Conservation (phyloP, 1,284 basidiomycete species). For the Porogramme epimiltina region DNA sequence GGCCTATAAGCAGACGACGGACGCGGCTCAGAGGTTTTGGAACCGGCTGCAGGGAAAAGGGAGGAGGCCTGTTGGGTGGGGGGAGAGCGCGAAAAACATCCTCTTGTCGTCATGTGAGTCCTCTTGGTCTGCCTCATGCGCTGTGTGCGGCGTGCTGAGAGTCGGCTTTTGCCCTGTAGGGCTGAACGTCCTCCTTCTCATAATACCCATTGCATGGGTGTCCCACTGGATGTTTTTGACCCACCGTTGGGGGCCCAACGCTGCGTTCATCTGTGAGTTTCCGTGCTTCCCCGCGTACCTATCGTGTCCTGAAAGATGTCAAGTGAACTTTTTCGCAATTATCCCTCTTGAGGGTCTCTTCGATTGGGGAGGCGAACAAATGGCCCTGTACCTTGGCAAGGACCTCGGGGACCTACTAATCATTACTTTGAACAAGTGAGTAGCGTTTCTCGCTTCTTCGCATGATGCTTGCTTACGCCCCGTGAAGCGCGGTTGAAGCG, state of each 20-base stretch:
- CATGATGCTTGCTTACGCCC: not conserved
- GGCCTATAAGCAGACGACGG: conserved; percentile 7
- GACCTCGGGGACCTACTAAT: conserved; percentile 60
- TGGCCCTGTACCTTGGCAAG: conserved; percentile 54
- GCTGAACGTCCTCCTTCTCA: not conserved
- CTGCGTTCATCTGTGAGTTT: conserved; percentile 1
- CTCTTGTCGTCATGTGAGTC: conserved; percentile 51
- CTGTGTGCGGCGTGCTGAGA: too few relatives aligned
- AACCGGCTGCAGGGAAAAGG: conserved; percentile 53
- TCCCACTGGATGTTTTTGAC: not conserved
- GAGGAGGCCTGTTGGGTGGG: conserved; percentile 46
- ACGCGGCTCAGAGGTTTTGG: conserved; percentile 37
- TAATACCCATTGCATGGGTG: not conserved
- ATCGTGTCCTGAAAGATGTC: not conserved
- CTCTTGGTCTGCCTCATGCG: not conserved
- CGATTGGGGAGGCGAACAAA: conserved; percentile 63
- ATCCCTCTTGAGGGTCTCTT: conserved; percentile 58
- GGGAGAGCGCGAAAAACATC: conserved; percentile 48
- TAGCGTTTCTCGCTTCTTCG: conserved; percentile 2
- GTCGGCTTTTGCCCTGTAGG: not conserved
- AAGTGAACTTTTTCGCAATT: conserved; percentile 38
- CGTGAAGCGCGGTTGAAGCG: conserved; percentile 49
- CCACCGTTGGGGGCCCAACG: not conserved
- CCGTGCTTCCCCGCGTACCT: not conserved
- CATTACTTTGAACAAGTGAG: conserved; percentile 63